Percentiles rank a stretch among this genome's conserved stretches.
Conservation (phyloP, 176 grass and related monocot species). For the Calamus simplicifolius region DNA sequence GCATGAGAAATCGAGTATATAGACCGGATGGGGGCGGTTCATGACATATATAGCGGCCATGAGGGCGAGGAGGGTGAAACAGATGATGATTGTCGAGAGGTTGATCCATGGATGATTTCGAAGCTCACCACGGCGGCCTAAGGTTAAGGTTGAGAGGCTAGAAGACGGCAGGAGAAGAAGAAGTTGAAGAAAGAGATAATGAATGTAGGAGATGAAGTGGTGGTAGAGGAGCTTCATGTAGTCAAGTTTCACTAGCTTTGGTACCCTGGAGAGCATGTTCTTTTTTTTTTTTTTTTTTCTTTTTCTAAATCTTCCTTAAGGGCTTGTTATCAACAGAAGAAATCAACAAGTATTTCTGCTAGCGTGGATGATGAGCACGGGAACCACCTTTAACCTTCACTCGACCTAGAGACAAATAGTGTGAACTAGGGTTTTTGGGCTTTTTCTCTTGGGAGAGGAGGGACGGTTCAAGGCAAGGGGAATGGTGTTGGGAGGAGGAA, state of each 20-base stretch:
- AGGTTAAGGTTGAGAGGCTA: background rate
- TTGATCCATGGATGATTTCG: too few relatives aligned
- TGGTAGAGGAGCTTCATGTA: conserved; percentile 4
- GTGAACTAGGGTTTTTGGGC: too few relatives aligned
- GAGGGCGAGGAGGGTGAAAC: background rate
- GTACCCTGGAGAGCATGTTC: conserved; percentile 17
- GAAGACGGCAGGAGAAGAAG: background rate
- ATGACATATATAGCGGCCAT: background rate
- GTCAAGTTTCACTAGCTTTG: conserved; percentile 1
- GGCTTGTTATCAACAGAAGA: too few relatives aligned
- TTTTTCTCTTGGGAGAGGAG: too few relatives aligned
- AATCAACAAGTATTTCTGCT: too few relatives aligned
- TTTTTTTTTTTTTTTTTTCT: too few relatives aligned
- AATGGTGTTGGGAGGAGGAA: too few relatives aligned
- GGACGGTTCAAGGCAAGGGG: too few relatives aligned
- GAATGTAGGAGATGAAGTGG: background rate
- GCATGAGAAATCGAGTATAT: conserved; percentile 6
- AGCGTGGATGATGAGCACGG: too few relatives aligned
- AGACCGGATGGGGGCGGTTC: conserved; percentile 1
- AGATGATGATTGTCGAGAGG: background rate
- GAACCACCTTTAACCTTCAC: too few relatives aligned
- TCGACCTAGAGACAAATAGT: too few relatives aligned
- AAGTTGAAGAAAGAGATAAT: background rate
- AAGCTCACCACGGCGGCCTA: background rate
- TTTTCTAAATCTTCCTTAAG: too few relatives aligned